Conservation (phyloP, 768 basidiomycete species). For the Leccinum ochraceum region DNA sequence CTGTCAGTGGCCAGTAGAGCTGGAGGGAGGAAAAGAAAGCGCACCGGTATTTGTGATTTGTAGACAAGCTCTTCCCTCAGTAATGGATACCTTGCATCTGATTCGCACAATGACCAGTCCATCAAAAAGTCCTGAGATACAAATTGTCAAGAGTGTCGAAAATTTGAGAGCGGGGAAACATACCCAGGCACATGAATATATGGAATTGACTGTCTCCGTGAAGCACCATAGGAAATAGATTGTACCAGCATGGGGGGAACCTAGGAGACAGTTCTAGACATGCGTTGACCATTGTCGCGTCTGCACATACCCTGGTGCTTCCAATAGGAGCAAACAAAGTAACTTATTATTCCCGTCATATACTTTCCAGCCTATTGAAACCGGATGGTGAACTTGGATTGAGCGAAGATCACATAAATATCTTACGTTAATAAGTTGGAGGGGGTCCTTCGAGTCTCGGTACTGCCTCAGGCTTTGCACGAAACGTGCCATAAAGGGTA, state of each 20-base stretch:
- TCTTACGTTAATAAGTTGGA: constrained; percentile 84
- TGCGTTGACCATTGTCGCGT: background rate
- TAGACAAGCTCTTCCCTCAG: constrained; percentile 80
- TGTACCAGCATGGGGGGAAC: constrained; percentile 40
- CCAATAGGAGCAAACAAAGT: constrained; percentile 77
- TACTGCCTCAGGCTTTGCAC: constrained; percentile 89
- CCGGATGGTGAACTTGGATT: background rate
- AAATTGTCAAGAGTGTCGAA: background rate
- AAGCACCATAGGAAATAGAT: constrained; percentile 73
- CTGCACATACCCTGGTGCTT: constrained; percentile 52
- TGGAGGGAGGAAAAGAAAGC: constrained; percentile 13
- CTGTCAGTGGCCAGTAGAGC: background rate
- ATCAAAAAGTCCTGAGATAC: constrained; percentile 75
- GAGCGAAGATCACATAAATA: background rate
- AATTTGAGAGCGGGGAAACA: constrained; percentile 17
- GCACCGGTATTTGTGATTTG: constrained; percentile 56
- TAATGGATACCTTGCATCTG: constrained; percentile 53
- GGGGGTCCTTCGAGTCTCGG: constrained; percentile 65
- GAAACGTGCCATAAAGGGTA: constrained; percentile 77
- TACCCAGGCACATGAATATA: constrained; percentile 83
- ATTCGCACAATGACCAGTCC: constrained; percentile 86
- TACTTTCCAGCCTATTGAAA: constrained; percentile 80
- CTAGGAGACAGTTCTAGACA: background rate
- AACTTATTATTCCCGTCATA: constrained; percentile 58
- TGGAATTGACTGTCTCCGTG: constrained; percentile 58